Base-by-base conservation (phyloP, 2,329 filamentous ascomycete species). In the Aspergillus aculeatus region DNA sequence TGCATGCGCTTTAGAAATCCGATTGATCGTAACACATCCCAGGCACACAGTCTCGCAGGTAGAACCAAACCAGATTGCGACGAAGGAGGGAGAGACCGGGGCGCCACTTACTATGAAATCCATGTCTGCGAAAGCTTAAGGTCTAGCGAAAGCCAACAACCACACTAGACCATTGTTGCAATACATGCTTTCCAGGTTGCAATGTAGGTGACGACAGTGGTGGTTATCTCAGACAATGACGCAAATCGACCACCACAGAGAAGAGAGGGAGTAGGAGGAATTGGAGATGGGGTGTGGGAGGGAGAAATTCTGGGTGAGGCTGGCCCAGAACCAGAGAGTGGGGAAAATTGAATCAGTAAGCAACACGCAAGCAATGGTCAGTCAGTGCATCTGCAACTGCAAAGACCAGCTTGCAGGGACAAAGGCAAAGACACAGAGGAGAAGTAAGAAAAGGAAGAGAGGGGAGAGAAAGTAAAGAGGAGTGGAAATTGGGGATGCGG, bases 21-120 rank as follows among this genome's bases (percentile, higher is more conserved):
- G n/a, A 19, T 44, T 9, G 52, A 29, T 14, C 16, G 26, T 29
- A 7, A 47, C 38, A 54, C 38, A 21, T 47, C n/a, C 11, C 24
- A 21, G 38, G 38, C 44, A 24, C 38, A 14, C 41, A 48, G 48
- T 29, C 38, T 54, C 52, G 47, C 41, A 6, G 38, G n/a, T 38
- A 54, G 44, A 7, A 21, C 35, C 51, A 23, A n/a, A 48, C 31
- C 12, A 21, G 19, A 54, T 38, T 38, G n/a, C 31, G 53, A 47
- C 47, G 41, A 55, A 24, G 55, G n/a, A 53, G 44, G 32, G 44
- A 21, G 32, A 54, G 35, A 58, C 54, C 47, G 52, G 32, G 56
- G 47, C 49, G 38, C 21, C 10, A 77, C 77, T 70, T 66, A 79
- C 77, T 69, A 78, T 78, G 65, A 79, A 78, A 74, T 79, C 77